Conservation (phyloP, 257 asterid genomes). For the Solanum lycopersicoides region DNA sequence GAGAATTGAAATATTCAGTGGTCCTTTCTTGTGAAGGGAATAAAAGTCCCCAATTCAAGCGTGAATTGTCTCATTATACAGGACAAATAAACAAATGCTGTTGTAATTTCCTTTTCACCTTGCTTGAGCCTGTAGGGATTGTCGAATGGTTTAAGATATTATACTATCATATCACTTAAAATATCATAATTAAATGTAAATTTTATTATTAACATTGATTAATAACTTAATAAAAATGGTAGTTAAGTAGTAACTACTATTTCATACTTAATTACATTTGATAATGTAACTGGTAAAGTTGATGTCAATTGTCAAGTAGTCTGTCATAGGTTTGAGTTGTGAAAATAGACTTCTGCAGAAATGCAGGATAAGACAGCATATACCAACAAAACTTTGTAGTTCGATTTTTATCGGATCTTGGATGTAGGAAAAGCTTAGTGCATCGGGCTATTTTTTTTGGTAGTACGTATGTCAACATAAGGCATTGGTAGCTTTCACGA, state of each 20-base stretch:
- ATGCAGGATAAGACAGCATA: background rate
- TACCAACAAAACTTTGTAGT: background rate
- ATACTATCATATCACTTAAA: background rate
- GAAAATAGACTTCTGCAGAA: background rate
- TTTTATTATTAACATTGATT: background rate
- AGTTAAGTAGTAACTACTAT: background rate
- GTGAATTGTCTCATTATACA: background rate
- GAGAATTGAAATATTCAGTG: background rate
- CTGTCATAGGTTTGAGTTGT: background rate
- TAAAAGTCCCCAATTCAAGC: background rate
- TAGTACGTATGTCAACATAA: background rate
- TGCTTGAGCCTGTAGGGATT: background rate
- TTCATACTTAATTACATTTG: background rate
- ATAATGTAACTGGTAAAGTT: background rate
- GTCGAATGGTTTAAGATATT: background rate
- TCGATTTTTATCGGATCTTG: background rate
- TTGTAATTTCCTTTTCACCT: background rate
- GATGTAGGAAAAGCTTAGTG: background rate
- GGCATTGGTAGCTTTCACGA: background rate
- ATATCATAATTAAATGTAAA: background rate
- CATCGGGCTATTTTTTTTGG: background rate
- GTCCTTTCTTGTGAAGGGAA: background rate
- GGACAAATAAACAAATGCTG: background rate
- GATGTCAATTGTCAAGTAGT: background rate
- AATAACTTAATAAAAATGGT: background rate